Evolutionary conservation across 345 rosid genomes (phyloP), one percentile per base, ranked within the genome.

Genomic region (Syzygium aqueum): DNA sequence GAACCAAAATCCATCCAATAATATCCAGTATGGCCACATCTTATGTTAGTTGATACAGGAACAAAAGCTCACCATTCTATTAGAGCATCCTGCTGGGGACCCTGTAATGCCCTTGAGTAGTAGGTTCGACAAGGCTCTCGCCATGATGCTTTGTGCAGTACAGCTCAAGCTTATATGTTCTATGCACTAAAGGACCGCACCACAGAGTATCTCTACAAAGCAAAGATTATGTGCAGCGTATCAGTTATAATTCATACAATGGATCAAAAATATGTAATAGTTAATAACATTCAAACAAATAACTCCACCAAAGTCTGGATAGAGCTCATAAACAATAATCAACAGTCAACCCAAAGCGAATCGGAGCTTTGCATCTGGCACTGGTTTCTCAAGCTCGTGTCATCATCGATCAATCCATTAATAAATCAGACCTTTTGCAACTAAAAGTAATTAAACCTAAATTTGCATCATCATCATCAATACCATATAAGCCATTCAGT

Each of bases 81-180:
- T 28, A 28, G 40, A 63, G 40, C 40, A 63, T 63, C 37, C 37
- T 63, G 2, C 77, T 63, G 93, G 91, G 73, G 92, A 91, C 86
- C 90, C 90, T 14, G 88, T 82, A 84, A 94, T 85, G 85, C 96
- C 91, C 88, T 86, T 95, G 5, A 93, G 25, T 51, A 95, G 86
- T n/a, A 90, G 53, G 90, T 88, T 96, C 3, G 98, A 94, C 46
- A 95, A 90, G 30, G 93, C 88, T 85, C 92, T 93, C 0, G 96
- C 97, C 99, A 95, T 96, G 51, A 30, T 67, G 43, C 78, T 16
- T 67, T 37, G 22, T 67, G 78, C 37, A 67, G 46, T 30, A 9
- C 40, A 65, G 11, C 78, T 65, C 78, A 16, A 65, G 77, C 6
- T 65, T 30, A 2, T 67, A 4, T 16, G 13, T 33, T 67, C 46